Evolutionary conservation across 306 rosid species (phyloP).

Genomic region (Cyclanthera cordifolia): DNA sequence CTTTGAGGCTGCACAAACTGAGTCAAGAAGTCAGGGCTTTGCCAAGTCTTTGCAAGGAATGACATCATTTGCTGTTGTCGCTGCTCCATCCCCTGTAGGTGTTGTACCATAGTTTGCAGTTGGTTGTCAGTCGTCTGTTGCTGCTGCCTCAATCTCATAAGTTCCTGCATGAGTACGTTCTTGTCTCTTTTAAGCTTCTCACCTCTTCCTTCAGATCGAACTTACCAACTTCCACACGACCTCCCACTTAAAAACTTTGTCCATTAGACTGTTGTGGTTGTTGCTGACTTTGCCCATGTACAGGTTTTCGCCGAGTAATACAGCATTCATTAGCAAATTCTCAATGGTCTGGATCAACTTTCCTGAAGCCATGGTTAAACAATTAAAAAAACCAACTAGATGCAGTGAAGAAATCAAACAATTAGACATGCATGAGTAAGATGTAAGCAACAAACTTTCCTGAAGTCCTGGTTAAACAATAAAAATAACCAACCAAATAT

Average conservation of each 20-base stretch:
- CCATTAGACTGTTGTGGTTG: slow-evolving; percentile 57
- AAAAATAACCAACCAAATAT: too few species aligned
- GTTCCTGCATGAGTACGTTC: slow-evolving; percentile 96
- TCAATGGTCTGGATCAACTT: slow-evolving; percentile 98
- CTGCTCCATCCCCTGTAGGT: slow-evolving; percentile 97
- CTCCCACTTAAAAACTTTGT: slow-evolving; percentile 68
- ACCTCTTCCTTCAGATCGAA: slow-evolving; percentile 97
- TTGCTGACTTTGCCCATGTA: slow-evolving; percentile 64
- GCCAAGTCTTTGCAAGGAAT: slow-evolving; percentile 89
- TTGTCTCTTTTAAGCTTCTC: slow-evolving; percentile 94
- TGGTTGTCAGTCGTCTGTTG: slow-evolving; percentile 91
- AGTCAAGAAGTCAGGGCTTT: slow-evolving; percentile 88
- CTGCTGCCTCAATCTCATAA: slow-evolving; percentile 94
- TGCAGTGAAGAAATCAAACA: slow-evolving; percentile 3
- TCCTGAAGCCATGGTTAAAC: slow-evolving; percentile 72
- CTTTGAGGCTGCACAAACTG: slow-evolving; percentile 91
- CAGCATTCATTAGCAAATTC: slow-evolving; percentile 93
- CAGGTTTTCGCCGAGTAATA: slow-evolving; percentile 79
- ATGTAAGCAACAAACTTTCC: not conserved
- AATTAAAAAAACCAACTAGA: not conserved
- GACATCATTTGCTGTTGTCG: slow-evolving; percentile 98
- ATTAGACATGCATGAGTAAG: not conserved
- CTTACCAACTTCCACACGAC: slow-evolving; percentile 95
- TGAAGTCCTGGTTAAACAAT: too few species aligned
- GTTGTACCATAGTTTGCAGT: slow-evolving; percentile 86